A percentile compares a stretch with the other conserved stretches of the same genome.
Conservation (phyloP, 2,329 filamentous ascomycete genomes). For the Eutypella sp. region DNA sequence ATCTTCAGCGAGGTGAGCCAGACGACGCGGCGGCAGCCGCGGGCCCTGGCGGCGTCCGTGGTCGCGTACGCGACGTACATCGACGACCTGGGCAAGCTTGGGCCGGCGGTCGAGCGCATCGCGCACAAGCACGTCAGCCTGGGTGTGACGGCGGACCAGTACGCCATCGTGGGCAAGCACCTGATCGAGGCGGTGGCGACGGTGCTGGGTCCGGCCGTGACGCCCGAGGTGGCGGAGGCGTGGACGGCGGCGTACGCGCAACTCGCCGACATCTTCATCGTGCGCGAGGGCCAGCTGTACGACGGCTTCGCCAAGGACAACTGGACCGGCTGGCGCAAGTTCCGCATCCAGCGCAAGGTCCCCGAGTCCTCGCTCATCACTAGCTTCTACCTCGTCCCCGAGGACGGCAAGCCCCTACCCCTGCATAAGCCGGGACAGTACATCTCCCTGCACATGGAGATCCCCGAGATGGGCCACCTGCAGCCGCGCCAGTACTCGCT, state of each 20-base stretch:
- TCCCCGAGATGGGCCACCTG: conserved; percentile 56
- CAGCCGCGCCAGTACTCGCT: conserved; percentile 75
- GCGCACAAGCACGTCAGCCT: conserved; percentile 72
- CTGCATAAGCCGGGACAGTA: conserved; percentile 68
- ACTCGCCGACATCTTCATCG: conserved; percentile 67
- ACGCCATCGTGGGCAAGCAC: conserved; percentile 63
- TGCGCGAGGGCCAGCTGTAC: conserved; percentile 58
- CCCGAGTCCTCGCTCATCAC: conserved; percentile 56
- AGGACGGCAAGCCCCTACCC: conserved; percentile 54
- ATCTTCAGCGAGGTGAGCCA: conserved; percentile 70
- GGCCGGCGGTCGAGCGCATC: conserved; percentile 58
- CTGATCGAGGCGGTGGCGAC: conserved; percentile 63
- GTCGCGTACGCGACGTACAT: conserved; percentile 70
- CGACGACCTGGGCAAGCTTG: conserved; percentile 60
- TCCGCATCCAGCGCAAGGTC: conserved; percentile 55
- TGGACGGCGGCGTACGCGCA: conserved; percentile 70
- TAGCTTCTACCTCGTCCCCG: conserved; percentile 65
- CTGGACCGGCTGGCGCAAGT: conserved; percentile 37
- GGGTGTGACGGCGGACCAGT: conserved; percentile 64
- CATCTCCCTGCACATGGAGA: conserved; percentile 57
- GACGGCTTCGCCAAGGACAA: conserved; percentile 41
- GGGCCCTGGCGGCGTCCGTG: conserved; percentile 64
- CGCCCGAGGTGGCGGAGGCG: conserved; percentile 60
- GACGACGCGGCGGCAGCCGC: conserved; percentile 60
- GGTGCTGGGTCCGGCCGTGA: conserved; percentile 64